Evolutionary conservation across 345 rosid genomes (phyloP).

Genomic region (Acer yangbiense): DNA sequence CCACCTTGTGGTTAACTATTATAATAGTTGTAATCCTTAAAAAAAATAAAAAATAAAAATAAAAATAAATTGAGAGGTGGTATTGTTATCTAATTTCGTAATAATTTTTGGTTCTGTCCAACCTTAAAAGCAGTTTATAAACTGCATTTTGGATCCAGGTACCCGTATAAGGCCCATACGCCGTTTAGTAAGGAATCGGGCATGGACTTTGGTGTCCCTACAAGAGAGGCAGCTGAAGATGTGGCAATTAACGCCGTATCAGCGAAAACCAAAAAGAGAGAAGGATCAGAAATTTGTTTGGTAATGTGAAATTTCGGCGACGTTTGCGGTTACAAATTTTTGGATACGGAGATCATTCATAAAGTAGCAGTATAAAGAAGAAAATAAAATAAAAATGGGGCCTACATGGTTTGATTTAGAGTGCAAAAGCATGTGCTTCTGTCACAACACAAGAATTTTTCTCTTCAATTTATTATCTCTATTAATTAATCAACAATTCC

Average conservation of each 20-base stretch:
- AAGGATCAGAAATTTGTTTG: neutral
- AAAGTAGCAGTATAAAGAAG: neutral
- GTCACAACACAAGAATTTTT: slow-evolving; percentile 17
- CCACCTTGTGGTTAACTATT: no score
- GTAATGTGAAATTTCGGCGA: slow-evolving; percentile 34
- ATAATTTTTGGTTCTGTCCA: no score
- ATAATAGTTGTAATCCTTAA: no score
- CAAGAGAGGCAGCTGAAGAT: slow-evolving; percentile 19
- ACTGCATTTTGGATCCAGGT: no score
- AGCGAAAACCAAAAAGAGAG: neutral
- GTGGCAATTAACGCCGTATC: slow-evolving; percentile 26
- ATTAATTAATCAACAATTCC: no score
- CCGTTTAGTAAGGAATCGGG: neutral
- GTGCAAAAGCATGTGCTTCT: slow-evolving; percentile 52
- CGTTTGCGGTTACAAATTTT: slow-evolving; percentile 32
- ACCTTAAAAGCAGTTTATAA: no score
- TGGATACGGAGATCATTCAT: neutral
- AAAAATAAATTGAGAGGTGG: no score
- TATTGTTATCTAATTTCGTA: no score
- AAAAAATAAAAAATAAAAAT: no score
- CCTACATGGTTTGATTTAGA: slow-evolving; percentile 46
- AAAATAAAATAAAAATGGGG: slow-evolving; percentile 5
- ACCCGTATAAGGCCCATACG: neutral
- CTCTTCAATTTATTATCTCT: slow-evolving; percentile 5
- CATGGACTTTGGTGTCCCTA: neutral